A percentile compares a stretch with the other conserved stretches of the same genome.
phyloP scores from a whole-genome alignment of 345 rosid species.

The Salix arbutifolia region DNA sequence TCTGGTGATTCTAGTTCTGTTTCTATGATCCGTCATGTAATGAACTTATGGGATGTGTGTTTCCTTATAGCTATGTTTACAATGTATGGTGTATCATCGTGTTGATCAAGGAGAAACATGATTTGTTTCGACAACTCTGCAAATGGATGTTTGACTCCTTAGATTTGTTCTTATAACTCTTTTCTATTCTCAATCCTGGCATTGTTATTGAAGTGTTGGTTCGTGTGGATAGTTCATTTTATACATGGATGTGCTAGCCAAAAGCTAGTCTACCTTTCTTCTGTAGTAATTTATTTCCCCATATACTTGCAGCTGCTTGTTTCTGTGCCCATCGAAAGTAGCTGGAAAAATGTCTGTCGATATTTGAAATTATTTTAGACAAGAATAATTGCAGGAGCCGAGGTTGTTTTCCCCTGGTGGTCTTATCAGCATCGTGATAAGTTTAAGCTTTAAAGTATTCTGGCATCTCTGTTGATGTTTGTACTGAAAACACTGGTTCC shows the following conservation, averaged over 20 bases:
- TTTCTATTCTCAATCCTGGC: background rate
- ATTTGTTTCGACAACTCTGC: background rate
- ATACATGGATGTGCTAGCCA: background rate
- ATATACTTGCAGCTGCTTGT: background rate
- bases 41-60: slow-evolving; percentile 13
- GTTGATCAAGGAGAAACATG: slow-evolving; percentile 8
- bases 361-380: background rate
- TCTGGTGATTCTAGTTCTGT: background rate
- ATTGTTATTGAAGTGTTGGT: background rate
- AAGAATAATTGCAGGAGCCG: background rate
- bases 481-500: background rate
- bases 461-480: background rate
- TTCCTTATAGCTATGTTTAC: slow-evolving; percentile 7
- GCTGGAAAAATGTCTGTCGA: background rate
- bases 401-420: background rate
- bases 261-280: background rate
- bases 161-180: background rate
- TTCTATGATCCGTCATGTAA: background rate
- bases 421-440: background rate
- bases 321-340: background rate
- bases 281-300: background rate
- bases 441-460: background rate
- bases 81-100: slow-evolving; percentile 4
- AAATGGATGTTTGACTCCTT: slow-evolving; percentile 1
- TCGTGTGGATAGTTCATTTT: background rate